Evolutionary conservation across 306 rosid species (phyloP).

Genomic region (Purshia tridentata): DNA sequence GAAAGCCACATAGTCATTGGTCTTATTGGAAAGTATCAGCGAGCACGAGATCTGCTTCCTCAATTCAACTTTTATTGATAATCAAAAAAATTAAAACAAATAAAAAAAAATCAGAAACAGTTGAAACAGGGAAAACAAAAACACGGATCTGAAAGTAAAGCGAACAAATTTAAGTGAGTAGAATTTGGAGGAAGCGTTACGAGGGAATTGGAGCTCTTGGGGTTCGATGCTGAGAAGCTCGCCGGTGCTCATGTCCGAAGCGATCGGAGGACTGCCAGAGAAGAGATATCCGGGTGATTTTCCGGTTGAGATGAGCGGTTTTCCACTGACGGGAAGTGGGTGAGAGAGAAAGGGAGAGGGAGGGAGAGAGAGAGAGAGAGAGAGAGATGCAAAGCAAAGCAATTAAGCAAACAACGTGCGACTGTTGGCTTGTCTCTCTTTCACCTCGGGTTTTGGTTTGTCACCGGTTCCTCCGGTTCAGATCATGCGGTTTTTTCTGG

Average conservation of each 20-base stretch:
- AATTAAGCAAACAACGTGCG: slow-evolving; percentile 40
- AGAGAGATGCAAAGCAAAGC: slow-evolving; percentile 9
- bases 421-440: slow-evolving; percentile 37
- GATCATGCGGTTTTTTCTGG: slow-evolving; percentile 16
- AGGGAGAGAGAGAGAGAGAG: slow-evolving; percentile 23
- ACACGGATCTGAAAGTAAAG: slow-evolving; percentile 31
- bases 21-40: slow-evolving; percentile 65
- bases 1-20: slow-evolving; percentile 70
- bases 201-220: slow-evolving; percentile 81
- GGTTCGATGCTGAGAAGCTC: slow-evolving; percentile 77
- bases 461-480: slow-evolving; percentile 7
- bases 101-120: slow-evolving; percentile 31
- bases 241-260: slow-evolving; percentile 66
- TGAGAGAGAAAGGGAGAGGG: slow-evolving; percentile 11
- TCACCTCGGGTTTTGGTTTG: slow-evolving; percentile 19
- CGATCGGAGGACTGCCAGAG: slow-evolving; percentile 41
- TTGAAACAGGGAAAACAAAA: slow-evolving; percentile 17
- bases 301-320: slow-evolving; percentile 32
- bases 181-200: slow-evolving; percentile 34
- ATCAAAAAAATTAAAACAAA: slow-evolving; percentile 10
- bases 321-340: slow-evolving; percentile 5
- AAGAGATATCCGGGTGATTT: slow-evolving; percentile 14
- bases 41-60: slow-evolving; percentile 96
- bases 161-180: not conserved
- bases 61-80: slow-evolving; percentile 59